Conservation (phyloP, 1,284 basidiomycete species). For the Ganoderma lingzhi region DNA sequence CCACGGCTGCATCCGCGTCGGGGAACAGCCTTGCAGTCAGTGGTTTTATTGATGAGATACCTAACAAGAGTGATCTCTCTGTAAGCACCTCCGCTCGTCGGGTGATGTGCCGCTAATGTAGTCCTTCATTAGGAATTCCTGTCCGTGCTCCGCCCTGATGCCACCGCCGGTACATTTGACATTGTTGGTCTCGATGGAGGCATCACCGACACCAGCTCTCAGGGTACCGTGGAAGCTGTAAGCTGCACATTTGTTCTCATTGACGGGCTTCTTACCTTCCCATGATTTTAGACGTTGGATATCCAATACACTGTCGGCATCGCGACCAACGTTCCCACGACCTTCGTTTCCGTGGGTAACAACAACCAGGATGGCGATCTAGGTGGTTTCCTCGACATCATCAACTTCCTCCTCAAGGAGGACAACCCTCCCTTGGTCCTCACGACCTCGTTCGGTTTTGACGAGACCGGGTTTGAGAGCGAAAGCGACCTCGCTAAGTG, state of each 20-base stretch:
- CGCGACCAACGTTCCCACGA: constrained; percentile 54
- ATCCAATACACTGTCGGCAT: constrained; percentile 70
- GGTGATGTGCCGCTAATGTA: not conserved
- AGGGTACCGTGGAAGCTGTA: constrained; percentile 33
- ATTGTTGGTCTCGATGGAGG: constrained; percentile 33
- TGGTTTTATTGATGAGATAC: constrained; percentile 63
- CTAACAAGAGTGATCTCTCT: constrained; percentile 57
- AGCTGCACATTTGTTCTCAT: constrained; percentile 19
- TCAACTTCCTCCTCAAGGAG: constrained; percentile 41
- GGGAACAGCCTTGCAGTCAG: constrained; percentile 62
- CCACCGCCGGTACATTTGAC: constrained; percentile 40
- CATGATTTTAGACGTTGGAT: constrained; percentile 52
- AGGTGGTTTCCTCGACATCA: constrained; percentile 41
- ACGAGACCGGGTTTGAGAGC: constrained; percentile 57
- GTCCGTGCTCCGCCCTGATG: constrained; percentile 55
- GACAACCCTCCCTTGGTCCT: constrained; percentile 43
- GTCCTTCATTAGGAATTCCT: constrained; percentile 54
- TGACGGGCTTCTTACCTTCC: not conserved
- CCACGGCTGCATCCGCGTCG: constrained; percentile 51
- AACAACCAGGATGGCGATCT: constrained; percentile 34
- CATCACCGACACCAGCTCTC: constrained; percentile 46
- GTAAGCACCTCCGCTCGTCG: constrained; percentile 31
- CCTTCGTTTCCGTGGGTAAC: constrained; percentile 32
- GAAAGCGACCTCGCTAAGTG: constrained; percentile 57
- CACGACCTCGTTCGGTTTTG: constrained; percentile 61